Evolutionary conservation across 2,329 filamentous ascomycete species (phyloP).

Genomic region (Scedosporium dehoogii): DNA sequence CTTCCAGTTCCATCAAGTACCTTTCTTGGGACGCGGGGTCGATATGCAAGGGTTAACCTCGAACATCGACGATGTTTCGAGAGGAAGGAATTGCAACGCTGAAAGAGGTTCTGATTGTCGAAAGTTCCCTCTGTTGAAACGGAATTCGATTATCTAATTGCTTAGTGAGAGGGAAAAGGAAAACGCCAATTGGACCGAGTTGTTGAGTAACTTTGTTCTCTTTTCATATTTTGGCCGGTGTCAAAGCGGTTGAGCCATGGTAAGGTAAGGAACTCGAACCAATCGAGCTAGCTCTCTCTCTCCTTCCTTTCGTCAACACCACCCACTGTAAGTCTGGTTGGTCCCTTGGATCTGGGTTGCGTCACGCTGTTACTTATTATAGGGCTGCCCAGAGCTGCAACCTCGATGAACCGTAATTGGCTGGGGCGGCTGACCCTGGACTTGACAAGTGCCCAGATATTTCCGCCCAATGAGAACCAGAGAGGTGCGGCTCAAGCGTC

Average conservation of each 20-base stretch:
- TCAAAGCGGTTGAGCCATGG: too few species aligned
- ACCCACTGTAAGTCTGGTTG: neutral
- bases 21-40: too few species aligned
- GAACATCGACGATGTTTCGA: neutral
- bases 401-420: neutral
- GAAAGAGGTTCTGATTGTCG: neutral
- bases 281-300: too few species aligned
- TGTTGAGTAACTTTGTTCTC: neutral
- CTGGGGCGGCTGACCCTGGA: neutral
- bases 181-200: neutral
- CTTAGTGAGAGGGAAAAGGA: neutral
- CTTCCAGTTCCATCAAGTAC: too few species aligned
- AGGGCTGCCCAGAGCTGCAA: neutral
- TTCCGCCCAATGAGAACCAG: neutral
- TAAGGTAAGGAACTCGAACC: too few species aligned
- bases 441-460: neutral
- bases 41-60: neutral
- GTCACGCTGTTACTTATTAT: neutral
- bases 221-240: too few species aligned
- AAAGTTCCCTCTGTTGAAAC: neutral
- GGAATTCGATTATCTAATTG: neutral
- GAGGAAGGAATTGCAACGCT: neutral
- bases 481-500: slow-evolving; percentile 4
- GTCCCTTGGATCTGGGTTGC: neutral
- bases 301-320: neutral